These are phyloP conservation scores for Cyclotella sp. DNA, from an alignment of 108 stramenopile species.

Conservation along the genomic window DNA sequence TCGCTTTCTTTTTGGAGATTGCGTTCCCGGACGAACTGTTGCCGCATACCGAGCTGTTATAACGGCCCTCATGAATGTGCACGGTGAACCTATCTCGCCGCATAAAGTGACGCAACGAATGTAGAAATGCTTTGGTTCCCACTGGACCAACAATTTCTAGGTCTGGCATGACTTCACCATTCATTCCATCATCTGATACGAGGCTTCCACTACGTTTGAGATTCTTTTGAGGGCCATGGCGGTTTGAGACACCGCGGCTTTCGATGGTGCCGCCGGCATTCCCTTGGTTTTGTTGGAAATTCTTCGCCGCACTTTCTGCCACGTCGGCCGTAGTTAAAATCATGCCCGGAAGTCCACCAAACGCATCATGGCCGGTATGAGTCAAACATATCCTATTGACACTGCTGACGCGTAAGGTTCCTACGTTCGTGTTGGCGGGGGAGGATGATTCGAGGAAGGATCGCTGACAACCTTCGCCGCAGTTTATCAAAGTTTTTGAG, in stretches of 20 bases:
- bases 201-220: constrained; percentile 29
- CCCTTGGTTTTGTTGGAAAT: constrained; percentile 22
- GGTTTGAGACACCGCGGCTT: not conserved
- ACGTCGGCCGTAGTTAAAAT: constrained; percentile 82
- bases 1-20: constrained; percentile 31
- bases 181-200: constrained; percentile 15
- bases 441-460: constrained; percentile 76
- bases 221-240: not conserved
- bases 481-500: constrained; percentile 78
- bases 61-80: constrained; percentile 67
- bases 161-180: constrained; percentile 34
- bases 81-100: constrained; percentile 75
- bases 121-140: constrained; percentile 67
- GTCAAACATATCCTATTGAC: constrained; percentile 78
- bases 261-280: not conserved
- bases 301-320: constrained; percentile 36
- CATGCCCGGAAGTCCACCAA: constrained; percentile 87
- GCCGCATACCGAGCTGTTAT: constrained; percentile 26
- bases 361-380: constrained; percentile 64
- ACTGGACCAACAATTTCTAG: constrained; percentile 78
- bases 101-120: constrained; percentile 85
- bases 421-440: constrained; percentile 33
- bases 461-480: constrained; percentile 87
- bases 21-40: constrained; percentile 14
- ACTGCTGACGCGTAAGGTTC: constrained; percentile 58